Evolutionary conservation across 495 filamentous ascomycete genomes (phyloP).

Genomic region (Arthonia radiata): DNA sequence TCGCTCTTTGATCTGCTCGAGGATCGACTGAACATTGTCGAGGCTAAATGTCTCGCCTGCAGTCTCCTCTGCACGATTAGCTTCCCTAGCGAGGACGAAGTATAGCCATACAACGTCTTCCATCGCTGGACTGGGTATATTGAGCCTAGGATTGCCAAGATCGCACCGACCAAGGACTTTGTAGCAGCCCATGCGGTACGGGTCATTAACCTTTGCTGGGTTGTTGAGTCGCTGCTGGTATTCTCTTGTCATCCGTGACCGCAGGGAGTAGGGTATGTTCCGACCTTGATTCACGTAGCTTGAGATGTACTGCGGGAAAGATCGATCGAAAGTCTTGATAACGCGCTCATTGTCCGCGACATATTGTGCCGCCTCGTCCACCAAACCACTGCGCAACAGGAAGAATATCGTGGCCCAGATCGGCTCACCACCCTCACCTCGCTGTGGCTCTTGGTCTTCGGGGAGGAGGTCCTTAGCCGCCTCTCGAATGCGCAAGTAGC

Average conservation of each 20-base stretch:
- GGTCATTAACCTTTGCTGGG: slow-evolving; percentile 75
- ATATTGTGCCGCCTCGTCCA: slow-evolving; percentile 65
- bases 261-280: slow-evolving; percentile 47
- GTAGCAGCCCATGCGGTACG: slow-evolving; percentile 91
- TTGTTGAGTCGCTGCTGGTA: slow-evolving; percentile 65
- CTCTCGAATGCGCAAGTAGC: slow-evolving; percentile 58
- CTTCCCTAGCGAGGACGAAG: slow-evolving; percentile 72
- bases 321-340: slow-evolving; percentile 74
- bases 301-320: slow-evolving; percentile 71
- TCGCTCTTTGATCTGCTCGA: slow-evolving; percentile 66
- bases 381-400: slow-evolving; percentile 64
- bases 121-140: slow-evolving; percentile 54
- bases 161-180: slow-evolving; percentile 93
- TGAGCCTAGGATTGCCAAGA: slow-evolving; percentile 49
- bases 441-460: slow-evolving; percentile 48
- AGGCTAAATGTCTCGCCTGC: slow-evolving; percentile 77
- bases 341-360: slow-evolving; percentile 47
- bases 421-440: slow-evolving; percentile 50
- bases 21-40: slow-evolving; percentile 58
- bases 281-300: slow-evolving; percentile 51
- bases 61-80: slow-evolving; percentile 55
- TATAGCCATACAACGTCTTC: slow-evolving; percentile 98
- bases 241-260: slow-evolving; percentile 66
- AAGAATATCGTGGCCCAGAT: slow-evolving; percentile 89
- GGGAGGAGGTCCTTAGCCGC: slow-evolving; percentile 54